Evolutionary conservation across 1,139 yeast species (phyloP).

Genomic region (Trichomonascaceae sp.): DNA sequence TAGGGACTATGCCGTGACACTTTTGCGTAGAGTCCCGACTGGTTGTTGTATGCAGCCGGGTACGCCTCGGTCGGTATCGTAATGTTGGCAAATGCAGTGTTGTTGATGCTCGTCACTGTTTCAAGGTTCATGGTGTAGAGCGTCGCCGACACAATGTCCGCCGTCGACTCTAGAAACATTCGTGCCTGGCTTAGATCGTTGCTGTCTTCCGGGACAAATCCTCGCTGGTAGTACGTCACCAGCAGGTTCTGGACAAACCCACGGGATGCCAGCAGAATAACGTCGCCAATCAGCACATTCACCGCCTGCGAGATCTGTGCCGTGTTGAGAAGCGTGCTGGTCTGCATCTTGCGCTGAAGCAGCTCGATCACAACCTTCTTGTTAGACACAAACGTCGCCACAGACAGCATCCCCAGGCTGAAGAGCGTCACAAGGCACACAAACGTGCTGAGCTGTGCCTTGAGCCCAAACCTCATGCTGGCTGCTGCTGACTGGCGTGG

Average conservation of each 20-base stretch:
- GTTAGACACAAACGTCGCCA: slow-evolving; percentile 51
- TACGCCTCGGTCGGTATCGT: slow-evolving; percentile 11
- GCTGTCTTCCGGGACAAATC: slow-evolving; percentile 7
- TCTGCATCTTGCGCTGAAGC: slow-evolving; percentile 57
- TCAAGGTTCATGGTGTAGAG: slow-evolving; percentile 12
- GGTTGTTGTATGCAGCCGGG: slow-evolving; percentile 11
- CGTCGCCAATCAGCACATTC: slow-evolving; percentile 51
- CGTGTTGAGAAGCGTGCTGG: slow-evolving; percentile 69
- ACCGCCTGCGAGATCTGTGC: slow-evolving; percentile 66
- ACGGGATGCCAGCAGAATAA: slow-evolving; percentile 17
- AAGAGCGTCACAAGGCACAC: slow-evolving; percentile 62
- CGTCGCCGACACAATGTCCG: slow-evolving; percentile 15
- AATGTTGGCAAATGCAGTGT: slow-evolving; percentile 2
- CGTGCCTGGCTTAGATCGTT: slow-evolving; percentile 10
- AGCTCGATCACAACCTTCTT: slow-evolving; percentile 47
- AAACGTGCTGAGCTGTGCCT: slow-evolving; percentile 54
- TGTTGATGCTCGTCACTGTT: slow-evolving; percentile 7
- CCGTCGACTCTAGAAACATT: slow-evolving; percentile 15
- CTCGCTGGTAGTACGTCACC: slow-evolving; percentile 17
- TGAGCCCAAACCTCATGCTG: slow-evolving; percentile 24
- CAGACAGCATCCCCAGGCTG: slow-evolving; percentile 56
- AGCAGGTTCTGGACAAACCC: slow-evolving; percentile 19
- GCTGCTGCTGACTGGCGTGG: too few species aligned
- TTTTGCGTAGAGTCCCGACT: slow-evolving; percentile 8
- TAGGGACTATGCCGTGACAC: too few species aligned